Conservation (phyloP, 345 rosid genomes). For the Anastatica hierochuntica region DNA sequence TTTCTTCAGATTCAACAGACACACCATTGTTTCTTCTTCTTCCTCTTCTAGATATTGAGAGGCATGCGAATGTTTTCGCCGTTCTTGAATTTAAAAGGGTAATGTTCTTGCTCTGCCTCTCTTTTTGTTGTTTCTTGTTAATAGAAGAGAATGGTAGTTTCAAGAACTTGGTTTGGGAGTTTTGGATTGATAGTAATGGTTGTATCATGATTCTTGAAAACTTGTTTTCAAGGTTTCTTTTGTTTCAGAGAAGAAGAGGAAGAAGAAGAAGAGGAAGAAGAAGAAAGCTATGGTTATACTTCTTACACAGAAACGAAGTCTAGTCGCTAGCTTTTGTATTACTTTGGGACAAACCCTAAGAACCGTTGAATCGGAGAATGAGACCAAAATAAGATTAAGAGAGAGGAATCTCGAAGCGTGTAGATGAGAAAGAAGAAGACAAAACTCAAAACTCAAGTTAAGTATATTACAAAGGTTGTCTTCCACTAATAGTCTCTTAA, state of each 20-base stretch:
- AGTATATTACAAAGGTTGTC: background rate
- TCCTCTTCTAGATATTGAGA: too few species aligned
- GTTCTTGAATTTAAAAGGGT: slow-evolving; percentile 18
- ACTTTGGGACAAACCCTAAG: slow-evolving; percentile 9
- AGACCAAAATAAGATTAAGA: slow-evolving; percentile 1
- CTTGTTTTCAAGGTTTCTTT: background rate
- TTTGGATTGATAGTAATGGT: slow-evolving; percentile 17
- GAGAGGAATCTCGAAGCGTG: slow-evolving; percentile 17
- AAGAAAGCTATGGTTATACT: too few species aligned
- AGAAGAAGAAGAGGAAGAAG: background rate
- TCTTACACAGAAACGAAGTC: too few species aligned
- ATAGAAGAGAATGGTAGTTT: background rate
- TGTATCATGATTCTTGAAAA: slow-evolving; percentile 8
- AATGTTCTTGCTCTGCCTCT: slow-evolving; percentile 2
- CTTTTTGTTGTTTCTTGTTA: slow-evolving; percentile 12
- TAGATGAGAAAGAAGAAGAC: slow-evolving; percentile 6
- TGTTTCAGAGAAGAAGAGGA: background rate
- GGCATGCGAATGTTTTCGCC: slow-evolving; percentile 20
- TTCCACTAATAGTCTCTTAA: slow-evolving; percentile 15
- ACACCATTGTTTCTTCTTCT: too few species aligned
- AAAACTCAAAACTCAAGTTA: too few species aligned
- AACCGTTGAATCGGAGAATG: slow-evolving; percentile 14
- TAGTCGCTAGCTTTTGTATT: slow-evolving; percentile 13
- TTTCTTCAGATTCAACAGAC: too few species aligned
- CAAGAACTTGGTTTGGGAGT: slow-evolving; percentile 14